These are phyloP conservation scores for Penicillium arizonense DNA, from an alignment of 495 filamentous ascomycete species.

Conservation along the genomic window DNA sequence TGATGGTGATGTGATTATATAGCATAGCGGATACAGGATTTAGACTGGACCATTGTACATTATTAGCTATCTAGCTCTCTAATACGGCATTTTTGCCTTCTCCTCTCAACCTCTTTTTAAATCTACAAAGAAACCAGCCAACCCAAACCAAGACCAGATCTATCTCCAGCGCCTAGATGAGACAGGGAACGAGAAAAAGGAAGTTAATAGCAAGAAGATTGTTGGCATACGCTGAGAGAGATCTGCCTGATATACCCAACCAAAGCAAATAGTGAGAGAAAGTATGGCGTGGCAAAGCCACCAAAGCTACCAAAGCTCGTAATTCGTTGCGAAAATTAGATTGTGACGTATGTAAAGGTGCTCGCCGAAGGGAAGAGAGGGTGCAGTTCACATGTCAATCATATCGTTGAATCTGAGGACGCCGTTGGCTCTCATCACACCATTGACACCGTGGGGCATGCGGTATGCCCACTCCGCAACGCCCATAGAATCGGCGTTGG, in stretches of 20 bases:
- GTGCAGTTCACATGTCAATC: constrained; percentile 73
- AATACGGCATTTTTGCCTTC: constrained; percentile 23
- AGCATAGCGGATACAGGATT: constrained; percentile 28
- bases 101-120: constrained; percentile 19
- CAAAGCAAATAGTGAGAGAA: constrained; percentile 7
- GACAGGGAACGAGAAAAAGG: constrained; percentile 2
- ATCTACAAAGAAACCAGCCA: constrained; percentile 17
- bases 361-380: background rate
- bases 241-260: background rate
- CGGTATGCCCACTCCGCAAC: constrained; percentile 44
- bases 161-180: constrained; percentile 16
- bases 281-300: background rate
- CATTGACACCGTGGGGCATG: constrained; percentile 74
- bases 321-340: constrained; percentile 16
- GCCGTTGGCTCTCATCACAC: constrained; percentile 78
- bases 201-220: background rate
- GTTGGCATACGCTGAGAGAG: background rate
- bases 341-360: constrained; percentile 11
- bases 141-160: constrained; percentile 7
- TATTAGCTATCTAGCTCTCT: constrained; percentile 30
- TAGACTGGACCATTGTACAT: constrained; percentile 32
- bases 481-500: constrained; percentile 42
- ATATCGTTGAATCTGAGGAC: constrained; percentile 89
- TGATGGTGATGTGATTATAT: constrained; percentile 16
- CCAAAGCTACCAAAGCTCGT: constrained; percentile 17